These are phyloP conservation scores for Breynia disticha DNA, from an alignment of 441 rosid species.

Conservation along the genomic window DNA sequence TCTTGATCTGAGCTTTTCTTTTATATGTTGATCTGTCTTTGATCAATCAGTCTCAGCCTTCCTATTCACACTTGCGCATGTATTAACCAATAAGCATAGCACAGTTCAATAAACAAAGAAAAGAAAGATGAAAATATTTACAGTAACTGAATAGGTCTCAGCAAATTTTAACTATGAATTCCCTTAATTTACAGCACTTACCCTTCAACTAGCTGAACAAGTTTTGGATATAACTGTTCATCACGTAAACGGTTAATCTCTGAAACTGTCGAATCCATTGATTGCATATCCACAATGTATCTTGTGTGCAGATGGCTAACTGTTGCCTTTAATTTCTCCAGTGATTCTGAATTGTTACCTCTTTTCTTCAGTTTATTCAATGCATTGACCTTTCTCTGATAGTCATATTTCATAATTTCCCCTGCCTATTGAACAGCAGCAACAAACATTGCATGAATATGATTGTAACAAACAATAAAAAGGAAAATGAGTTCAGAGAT, in stretches of 20 bases:
- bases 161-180: not conserved
- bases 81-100: no score
- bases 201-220: conserved; percentile 72
- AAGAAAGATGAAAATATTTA: not conserved
- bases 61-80: no score
- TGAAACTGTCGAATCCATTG: conserved; percentile 87
- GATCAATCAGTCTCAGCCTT: no score
- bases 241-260: conserved; percentile 94
- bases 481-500: not conserved
- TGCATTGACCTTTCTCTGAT: conserved; percentile 66
- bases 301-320: conserved; percentile 89
- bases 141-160: not conserved
- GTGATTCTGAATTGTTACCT: conserved; percentile 50
- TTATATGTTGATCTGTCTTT: no score
- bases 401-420: conserved; percentile 79
- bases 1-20: no score
- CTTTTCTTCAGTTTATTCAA: conserved; percentile 69
- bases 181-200: conserved; percentile 28
- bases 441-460: conserved; percentile 18
- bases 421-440: conserved; percentile 52
- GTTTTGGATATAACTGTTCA: conserved; percentile 71
- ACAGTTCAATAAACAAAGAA: not conserved
- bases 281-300: conserved; percentile 96
- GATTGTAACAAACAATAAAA: not conserved
- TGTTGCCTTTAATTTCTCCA: conserved; percentile 80